Percentiles rank a stretch among this genome's conserved stretches.
Evolutionary conservation across 805 yeast species (phyloP).

Genomic region (Danielozyma ontarioensis): DNA sequence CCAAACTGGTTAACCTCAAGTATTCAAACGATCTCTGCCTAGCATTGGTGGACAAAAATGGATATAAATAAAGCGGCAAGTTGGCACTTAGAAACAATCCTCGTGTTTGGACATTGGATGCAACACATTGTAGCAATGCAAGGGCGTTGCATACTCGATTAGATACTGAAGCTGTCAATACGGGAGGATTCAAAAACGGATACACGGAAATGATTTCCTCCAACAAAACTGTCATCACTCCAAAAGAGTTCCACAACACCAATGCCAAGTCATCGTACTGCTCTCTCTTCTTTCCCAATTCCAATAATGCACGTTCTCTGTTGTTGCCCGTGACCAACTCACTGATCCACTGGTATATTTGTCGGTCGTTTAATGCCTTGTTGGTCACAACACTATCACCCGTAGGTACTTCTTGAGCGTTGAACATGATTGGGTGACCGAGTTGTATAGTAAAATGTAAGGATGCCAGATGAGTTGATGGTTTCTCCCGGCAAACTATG

Average conservation of each 20-base stretch:
- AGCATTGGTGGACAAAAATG: slow-evolving; percentile 87
- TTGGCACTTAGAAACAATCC: slow-evolving; percentile 82
- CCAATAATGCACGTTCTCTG: slow-evolving; percentile 88
- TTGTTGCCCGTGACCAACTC: slow-evolving; percentile 88
- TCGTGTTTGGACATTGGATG: slow-evolving; percentile 89
- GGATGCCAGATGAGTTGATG: no score
- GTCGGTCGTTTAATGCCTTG: slow-evolving; percentile 54
- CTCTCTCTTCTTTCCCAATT: slow-evolving; percentile 90
- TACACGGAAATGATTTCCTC: slow-evolving; percentile 89
- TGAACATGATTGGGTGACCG: no score
- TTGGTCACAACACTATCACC: not conserved
- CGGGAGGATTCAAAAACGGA: slow-evolving; percentile 85
- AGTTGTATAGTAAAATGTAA: no score
- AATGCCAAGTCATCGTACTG: slow-evolving; percentile 91
- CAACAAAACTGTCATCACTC: slow-evolving; percentile 87
- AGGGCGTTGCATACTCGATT: slow-evolving; percentile 94
- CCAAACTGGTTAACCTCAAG: slow-evolving; percentile 84
- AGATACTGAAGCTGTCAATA: slow-evolving; percentile 76
- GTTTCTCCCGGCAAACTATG: no score
- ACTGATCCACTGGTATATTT: slow-evolving; percentile 83
- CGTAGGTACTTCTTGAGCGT: no score
- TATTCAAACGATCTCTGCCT: slow-evolving; percentile 93
- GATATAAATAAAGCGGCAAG: slow-evolving; percentile 87
- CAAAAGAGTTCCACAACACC: slow-evolving; percentile 92
- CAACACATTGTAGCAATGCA: slow-evolving; percentile 93